phyloP scores from a whole-genome alignment of 2,329 filamentous ascomycete genomes.

The Intubia oerlemansii region DNA sequence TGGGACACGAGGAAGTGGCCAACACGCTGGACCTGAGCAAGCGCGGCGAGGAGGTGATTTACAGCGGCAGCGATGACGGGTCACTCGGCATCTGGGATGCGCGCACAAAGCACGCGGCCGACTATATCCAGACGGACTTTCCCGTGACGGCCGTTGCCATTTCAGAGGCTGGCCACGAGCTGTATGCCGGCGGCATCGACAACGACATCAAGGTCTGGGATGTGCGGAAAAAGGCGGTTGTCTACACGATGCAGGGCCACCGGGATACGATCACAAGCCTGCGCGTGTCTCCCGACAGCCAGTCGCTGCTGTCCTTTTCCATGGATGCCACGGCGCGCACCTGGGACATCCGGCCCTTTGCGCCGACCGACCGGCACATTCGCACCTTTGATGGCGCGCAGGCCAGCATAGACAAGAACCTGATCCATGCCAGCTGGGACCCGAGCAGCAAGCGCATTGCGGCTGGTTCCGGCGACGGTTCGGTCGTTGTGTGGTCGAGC shows the following conservation, averaged over 20 bases:
- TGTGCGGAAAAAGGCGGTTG: conserved; percentile 69
- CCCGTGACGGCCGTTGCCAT: conserved; percentile 81
- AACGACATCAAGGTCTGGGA: conserved; percentile 98
- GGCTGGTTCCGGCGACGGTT: conserved; percentile 76
- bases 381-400: conserved; percentile 85
- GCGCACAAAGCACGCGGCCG: conserved; percentile 66
- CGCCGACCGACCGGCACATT: conserved; percentile 66
- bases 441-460: conserved; percentile 67
- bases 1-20: conserved; percentile 90
- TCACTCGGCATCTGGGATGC: conserved; percentile 94
- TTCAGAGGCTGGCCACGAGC: conserved; percentile 86
- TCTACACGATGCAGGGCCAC: conserved; percentile 77
- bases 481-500: conserved; percentile 75
- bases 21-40: conserved; percentile 78
- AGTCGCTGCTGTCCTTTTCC: conserved; percentile 73
- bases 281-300: conserved; percentile 78
- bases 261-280: conserved; percentile 83
- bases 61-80: conserved; percentile 86
- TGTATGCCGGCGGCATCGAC: conserved; percentile 88
- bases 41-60: conserved; percentile 71
- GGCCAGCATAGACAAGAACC: conserved; percentile 71
- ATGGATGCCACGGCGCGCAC: conserved; percentile 88
- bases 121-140: conserved; percentile 78
- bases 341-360: conserved; percentile 93
- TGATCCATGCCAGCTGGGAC: conserved; percentile 82